Percentiles rank a stretch among this genome's conserved stretches.
These are phyloP conservation scores for Clonostachys byssicola DNA, from an alignment of 2,329 filamentous ascomycete genomes.

Conservation along the genomic window DNA sequence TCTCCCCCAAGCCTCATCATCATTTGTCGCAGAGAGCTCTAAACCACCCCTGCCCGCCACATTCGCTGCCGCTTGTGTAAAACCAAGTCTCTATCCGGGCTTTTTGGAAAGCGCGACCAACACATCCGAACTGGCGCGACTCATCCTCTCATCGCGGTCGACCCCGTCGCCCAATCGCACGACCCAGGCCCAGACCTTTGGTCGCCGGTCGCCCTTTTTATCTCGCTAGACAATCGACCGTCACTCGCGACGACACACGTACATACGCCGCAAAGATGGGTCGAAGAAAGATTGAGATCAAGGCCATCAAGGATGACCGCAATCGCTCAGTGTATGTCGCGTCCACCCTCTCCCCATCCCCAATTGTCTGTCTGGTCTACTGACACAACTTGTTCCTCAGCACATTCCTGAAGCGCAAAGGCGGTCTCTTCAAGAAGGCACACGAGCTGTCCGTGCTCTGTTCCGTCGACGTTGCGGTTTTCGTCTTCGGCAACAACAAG, in stretches of 20 bases:
- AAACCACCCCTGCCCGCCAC: background rate
- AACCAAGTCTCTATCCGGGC: background rate
- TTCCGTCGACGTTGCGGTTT: conserved; percentile 96
- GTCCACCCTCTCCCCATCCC: background rate
- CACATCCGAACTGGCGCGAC: background rate
- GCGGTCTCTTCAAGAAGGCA: conserved; percentile 98
- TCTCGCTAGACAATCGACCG: background rate
- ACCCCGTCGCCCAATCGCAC: background rate
- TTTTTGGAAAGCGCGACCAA: background rate
- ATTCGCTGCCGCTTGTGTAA: background rate
- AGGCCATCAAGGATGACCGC: conserved; percentile 97
- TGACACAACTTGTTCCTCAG: conserved; percentile 37
- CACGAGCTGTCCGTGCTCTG: conserved; percentile 97
- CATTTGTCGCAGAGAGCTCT: background rate
- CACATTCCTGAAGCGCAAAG: conserved; percentile 98
- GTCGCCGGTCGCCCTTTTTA: no score
- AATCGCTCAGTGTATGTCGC: conserved; percentile 89
- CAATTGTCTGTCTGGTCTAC: conserved; percentile 1
- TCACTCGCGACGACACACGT: background rate
- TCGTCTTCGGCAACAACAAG: conserved; percentile 98
- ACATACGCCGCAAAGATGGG: conserved; percentile 59
- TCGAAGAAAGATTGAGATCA: conserved; percentile 99
- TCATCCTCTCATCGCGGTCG: background rate
- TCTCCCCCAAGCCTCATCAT: background rate
- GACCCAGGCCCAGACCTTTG: no score